Evolutionary conservation across 768 basidiomycete species (phyloP).

Genomic region (Lentinula edodes): DNA sequence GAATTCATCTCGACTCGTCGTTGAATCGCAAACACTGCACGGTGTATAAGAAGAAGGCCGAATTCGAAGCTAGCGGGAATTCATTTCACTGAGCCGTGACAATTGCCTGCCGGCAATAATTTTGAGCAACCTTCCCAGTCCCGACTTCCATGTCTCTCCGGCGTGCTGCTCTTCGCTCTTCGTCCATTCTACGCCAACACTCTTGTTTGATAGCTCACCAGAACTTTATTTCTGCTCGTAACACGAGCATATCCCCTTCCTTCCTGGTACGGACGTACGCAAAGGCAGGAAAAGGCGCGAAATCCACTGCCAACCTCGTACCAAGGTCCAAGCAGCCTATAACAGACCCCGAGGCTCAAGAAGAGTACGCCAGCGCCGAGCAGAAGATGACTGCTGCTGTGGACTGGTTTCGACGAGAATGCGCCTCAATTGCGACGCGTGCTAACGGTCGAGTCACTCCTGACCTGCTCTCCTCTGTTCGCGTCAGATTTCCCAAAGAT

Average conservation of each 20-base stretch:
- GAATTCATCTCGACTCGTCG: no score
- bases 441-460: conserved; percentile 77
- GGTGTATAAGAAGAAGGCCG: not conserved
- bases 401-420: conserved; percentile 77
- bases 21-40: not conserved
- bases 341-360: conserved; percentile 42
- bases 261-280: not conserved
- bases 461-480: conserved; percentile 61
- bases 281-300: conserved; percentile 19
- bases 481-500: conserved; percentile 43
- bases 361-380: conserved; percentile 61
- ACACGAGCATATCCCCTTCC: not conserved
- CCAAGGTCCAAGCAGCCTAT: conserved; percentile 66
- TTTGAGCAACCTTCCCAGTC: not conserved
- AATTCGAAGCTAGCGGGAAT: not conserved
- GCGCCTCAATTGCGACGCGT: conserved; percentile 64
- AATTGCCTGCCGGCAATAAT: not conserved
- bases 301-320: conserved; percentile 54
- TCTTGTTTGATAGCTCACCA: no score
- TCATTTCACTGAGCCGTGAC: not conserved
- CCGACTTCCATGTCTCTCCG: not conserved
- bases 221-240: not conserved
- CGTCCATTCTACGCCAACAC: not conserved
- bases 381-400: conserved; percentile 56
- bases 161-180: not conserved